phyloP scores from a whole-genome alignment of 345 rosid species.

The Gossypium stocksii region DNA sequence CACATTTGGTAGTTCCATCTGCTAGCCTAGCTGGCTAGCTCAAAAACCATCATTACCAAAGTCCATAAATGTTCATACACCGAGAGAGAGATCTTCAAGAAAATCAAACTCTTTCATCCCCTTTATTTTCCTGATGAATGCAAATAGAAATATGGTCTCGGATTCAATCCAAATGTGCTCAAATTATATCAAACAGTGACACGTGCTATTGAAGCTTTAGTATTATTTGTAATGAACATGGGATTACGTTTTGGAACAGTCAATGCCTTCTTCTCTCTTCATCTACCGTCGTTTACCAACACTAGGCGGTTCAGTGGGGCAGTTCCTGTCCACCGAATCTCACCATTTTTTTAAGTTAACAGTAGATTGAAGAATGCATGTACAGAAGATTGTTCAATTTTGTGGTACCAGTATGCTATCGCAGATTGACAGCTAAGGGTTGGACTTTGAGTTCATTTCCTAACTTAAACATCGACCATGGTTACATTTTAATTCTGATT shows the following conservation, averaged over 20 bases:
- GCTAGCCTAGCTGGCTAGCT: background rate
- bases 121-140: background rate
- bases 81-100: background rate
- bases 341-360: background rate
- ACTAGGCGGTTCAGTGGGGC: background rate
- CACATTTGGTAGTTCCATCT: background rate
- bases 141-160: background rate
- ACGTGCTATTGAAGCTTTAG: background rate
- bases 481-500: background rate
- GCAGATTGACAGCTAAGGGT: background rate
- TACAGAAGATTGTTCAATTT: background rate
- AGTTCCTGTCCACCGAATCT: background rate
- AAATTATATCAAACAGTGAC: background rate
- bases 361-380: background rate
- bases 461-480: background rate
- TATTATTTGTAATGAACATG: background rate
- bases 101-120: background rate
- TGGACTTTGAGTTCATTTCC: background rate
- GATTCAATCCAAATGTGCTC: background rate
- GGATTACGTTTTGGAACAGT: background rate
- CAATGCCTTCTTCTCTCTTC: background rate
- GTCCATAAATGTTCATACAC: background rate
- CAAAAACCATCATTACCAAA: slow-evolving; percentile 2
- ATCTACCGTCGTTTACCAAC: background rate
- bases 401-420: too few relatives aligned